phyloP scores from a whole-genome alignment of 2,329 filamentous ascomycete genomes.

The Fusarium sambucinum region DNA sequence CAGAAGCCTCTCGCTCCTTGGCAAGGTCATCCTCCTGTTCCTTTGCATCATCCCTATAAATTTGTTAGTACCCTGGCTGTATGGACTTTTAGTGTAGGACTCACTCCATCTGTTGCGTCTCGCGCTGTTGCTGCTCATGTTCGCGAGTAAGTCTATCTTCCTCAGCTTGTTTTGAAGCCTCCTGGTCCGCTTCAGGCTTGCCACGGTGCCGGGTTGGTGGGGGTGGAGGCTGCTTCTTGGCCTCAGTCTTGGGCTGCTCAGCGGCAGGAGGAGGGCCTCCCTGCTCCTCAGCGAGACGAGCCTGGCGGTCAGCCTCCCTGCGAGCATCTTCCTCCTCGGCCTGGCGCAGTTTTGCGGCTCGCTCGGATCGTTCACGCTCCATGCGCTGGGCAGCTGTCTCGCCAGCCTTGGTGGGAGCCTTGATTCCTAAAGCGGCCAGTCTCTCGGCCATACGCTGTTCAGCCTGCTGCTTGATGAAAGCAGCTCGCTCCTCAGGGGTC shows the following conservation, averaged over 20 bases:
- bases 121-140: constrained; percentile 79
- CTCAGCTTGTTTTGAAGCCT: constrained; percentile 70
- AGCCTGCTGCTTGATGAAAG: constrained; percentile 96
- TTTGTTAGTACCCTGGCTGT: constrained; percentile 44
- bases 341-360: constrained; percentile 86
- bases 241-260: constrained; percentile 59
- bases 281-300: constrained; percentile 83
- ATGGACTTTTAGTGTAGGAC: constrained; percentile 54
- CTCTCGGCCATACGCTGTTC: constrained; percentile 97
- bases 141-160: constrained; percentile 76
- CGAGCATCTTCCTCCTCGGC: constrained; percentile 95
- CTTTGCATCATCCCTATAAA: constrained; percentile 75
- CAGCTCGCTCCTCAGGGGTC: constrained; percentile 92
- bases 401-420: constrained; percentile 80
- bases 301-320: constrained; percentile 87
- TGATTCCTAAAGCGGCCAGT: constrained; percentile 91
- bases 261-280: constrained; percentile 69
- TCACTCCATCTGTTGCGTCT: constrained; percentile 85
- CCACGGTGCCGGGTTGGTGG: constrained; percentile 80
- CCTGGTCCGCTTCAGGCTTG: constrained; percentile 70
- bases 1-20: constrained; percentile 82
- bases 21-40: constrained; percentile 84
- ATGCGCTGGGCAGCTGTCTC: constrained; percentile 86
- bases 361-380: constrained; percentile 88
- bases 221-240: constrained; percentile 79